phyloP scores from a whole-genome alignment of 176 grass and related monocot genomes.

The Elymus sibiricus region DNA sequence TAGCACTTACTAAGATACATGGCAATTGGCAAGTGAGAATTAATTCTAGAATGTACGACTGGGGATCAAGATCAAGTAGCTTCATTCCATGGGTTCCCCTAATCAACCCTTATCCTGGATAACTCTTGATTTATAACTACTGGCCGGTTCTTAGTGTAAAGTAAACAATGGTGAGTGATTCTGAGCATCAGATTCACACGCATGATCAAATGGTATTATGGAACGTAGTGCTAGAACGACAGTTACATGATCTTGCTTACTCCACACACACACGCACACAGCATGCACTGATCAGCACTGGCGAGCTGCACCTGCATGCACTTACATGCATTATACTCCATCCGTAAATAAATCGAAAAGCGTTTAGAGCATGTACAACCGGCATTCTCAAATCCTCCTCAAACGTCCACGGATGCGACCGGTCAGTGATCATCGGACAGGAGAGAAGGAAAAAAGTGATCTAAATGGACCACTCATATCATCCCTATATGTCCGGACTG shows the following conservation, averaged over 20 bases:
- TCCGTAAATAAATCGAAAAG: too few species aligned
- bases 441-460: too few species aligned
- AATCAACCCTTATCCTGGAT: not conserved
- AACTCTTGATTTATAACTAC: not conserved
- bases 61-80: not conserved
- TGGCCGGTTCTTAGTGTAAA: not conserved
- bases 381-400: too few species aligned
- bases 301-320: too few species aligned
- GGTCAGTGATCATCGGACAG: too few species aligned
- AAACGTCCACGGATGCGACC: too few species aligned
- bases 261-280: not conserved
- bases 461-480: too few species aligned
- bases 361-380: too few species aligned
- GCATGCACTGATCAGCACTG: not conserved
- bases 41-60: not conserved
- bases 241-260: not conserved
- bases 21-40: not conserved
- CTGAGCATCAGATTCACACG: constrained; percentile 21
- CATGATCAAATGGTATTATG: not conserved
- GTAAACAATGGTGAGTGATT: not conserved
- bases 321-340: too few species aligned
- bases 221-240: not conserved
- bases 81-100: not conserved
- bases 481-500: too few species aligned
- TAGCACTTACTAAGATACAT: not conserved